Evolutionary conservation across 1,284 basidiomycete species (phyloP).

Genomic region (Dichomitus squalens): DNA sequence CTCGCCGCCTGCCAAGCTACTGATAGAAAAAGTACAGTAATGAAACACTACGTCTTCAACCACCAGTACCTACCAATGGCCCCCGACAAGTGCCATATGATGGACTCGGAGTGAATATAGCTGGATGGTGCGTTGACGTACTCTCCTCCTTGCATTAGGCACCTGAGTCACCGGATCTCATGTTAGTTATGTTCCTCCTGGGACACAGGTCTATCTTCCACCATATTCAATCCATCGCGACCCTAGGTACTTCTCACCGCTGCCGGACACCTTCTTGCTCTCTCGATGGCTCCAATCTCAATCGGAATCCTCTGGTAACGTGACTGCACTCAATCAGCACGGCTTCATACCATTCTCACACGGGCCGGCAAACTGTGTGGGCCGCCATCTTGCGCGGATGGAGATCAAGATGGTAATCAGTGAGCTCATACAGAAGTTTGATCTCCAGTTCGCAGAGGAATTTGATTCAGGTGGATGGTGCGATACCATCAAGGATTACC

Average conservation of each 20-base stretch:
- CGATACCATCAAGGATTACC: neutral
- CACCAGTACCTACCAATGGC: neutral
- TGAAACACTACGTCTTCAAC: neutral
- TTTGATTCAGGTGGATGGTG: neutral
- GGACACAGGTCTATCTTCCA: neutral
- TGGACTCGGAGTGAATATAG: neutral
- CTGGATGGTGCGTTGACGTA: neutral
- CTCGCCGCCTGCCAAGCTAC: neutral
- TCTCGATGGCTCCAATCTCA: constrained; percentile 31
- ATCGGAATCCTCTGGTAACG: neutral
- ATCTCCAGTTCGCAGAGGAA: constrained; percentile 22
- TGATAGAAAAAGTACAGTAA: neutral
- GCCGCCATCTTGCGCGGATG: constrained; percentile 30
- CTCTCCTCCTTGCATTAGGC: neutral
- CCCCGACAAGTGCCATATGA: neutral
- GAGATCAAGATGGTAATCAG: constrained; percentile 21
- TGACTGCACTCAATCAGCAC: constrained; percentile 19
- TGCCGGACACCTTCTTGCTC: constrained; percentile 29
- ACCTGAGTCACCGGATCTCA: too few species aligned
- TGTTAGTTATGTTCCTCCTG: neutral
- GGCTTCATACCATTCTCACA: constrained; percentile 32
- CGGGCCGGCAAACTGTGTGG: constrained; percentile 33
- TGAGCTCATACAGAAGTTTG: constrained; percentile 27
- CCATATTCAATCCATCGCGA: constrained; percentile 28
- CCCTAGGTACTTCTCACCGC: constrained; percentile 30